Evolutionary conservation across 495 filamentous ascomycete genomes (phyloP), one percentile per base, ranked within the genome.

Genomic region (Neurospora intermedia): DNA sequence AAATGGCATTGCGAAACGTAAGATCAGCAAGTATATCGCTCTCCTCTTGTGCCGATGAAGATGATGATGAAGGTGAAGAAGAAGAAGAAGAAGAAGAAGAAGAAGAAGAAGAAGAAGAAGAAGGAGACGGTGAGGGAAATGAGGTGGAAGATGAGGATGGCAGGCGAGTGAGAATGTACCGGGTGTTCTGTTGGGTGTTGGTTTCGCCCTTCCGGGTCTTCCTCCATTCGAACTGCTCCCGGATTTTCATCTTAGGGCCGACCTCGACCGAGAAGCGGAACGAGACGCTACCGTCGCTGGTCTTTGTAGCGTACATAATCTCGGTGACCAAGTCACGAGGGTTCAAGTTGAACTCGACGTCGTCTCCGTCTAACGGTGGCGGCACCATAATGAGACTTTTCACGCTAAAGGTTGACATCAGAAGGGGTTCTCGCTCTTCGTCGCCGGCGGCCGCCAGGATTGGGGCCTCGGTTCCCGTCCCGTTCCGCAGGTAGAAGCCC

Each of bases 141-240:
- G 39, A 54, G 13, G 20, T 23, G 18, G 23, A 23, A 35, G 40
- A 42, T 8, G 39, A 40, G 7, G n/a, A 35, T 15, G 46, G 71
- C 18, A 23, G 70, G 40, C 11, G 70, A 31, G 10, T 20, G 6
- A 35, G 31, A n/a, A 59, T 69, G 27, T n/a, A 41, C 35, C 48
- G 9, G 38, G 18, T 69, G 48, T 40, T 27, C 27, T 27, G 39
- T 3, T 23, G 39, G 15, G 40, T 42, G 15, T 23, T 71, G 69
- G 16, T 71, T 27, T 27, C 40, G 13, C 42, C 62, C 45, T 41
- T 35, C 31, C 66, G 69, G 20, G n/a, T 71, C 69, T 72, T 73
- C 48, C 71, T 13, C 73, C 71, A 76, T 43, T 75, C 75, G 59
- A 76, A 76, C 4, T 45, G 69, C 39, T 76, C 73, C 18, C 75